Evolutionary conservation across 2,329 filamentous ascomycete species (phyloP).

Genomic region (Phialemonium atrogriseum): DNA sequence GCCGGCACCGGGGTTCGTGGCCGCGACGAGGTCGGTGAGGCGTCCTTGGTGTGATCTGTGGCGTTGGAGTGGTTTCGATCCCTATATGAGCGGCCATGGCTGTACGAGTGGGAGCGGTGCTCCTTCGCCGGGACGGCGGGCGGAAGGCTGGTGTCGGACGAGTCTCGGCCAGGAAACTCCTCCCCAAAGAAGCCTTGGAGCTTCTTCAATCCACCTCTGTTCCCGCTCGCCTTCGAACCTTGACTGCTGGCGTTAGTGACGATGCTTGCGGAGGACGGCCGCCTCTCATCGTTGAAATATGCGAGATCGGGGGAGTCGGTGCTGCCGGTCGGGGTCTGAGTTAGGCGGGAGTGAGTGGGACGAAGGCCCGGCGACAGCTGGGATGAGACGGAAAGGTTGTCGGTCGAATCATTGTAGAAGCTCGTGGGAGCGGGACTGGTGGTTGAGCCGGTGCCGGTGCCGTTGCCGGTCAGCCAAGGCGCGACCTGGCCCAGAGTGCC

Average conservation of each 20-base stretch:
- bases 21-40: constrained; percentile 67
- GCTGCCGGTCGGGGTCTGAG: constrained; percentile 33
- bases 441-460: constrained; percentile 22
- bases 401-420: constrained; percentile 71
- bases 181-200: constrained; percentile 90
- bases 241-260: background rate
- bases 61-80: constrained; percentile 76
- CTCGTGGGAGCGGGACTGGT: constrained; percentile 37
- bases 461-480: constrained; percentile 48
- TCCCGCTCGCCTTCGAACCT: constrained; percentile 57
- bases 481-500: constrained; percentile 45
- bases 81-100: constrained; percentile 51
- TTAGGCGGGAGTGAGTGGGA: constrained; percentile 31
- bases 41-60: constrained; percentile 63
- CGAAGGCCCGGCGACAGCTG: constrained; percentile 67
- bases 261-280: constrained; percentile 53
- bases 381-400: constrained; percentile 52
- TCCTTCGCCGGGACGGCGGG: constrained; percentile 45
- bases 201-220: constrained; percentile 68
- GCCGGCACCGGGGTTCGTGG: constrained; percentile 80
- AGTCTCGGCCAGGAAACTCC: constrained; percentile 67
- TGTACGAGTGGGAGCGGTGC: constrained; percentile 55
- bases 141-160: constrained; percentile 62
- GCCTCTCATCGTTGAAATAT: constrained; percentile 62
- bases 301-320: constrained; percentile 54